Percentiles rank a stretch among this genome's conserved stretches.
These are phyloP conservation scores for Periglandula ipomoeae DNA, from an alignment of 2,329 filamentous ascomycete species.

Conservation along the genomic window DNA sequence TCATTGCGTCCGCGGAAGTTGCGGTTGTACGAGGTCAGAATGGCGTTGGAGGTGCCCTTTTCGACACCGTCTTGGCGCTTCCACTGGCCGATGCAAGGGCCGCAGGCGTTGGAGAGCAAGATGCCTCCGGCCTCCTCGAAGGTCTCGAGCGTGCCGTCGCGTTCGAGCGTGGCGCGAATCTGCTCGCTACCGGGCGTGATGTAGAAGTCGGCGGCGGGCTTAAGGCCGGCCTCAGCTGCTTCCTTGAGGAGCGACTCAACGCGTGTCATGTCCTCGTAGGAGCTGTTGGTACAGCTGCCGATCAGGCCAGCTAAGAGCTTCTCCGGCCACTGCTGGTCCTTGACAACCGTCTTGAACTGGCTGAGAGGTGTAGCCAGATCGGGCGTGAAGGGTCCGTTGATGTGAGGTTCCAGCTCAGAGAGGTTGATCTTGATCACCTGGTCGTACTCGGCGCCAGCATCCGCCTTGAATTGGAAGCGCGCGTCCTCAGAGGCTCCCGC, in stretches of 20 bases:
- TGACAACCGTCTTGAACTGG: constrained; percentile 75
- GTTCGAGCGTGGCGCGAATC: constrained; percentile 86
- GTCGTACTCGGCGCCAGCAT: constrained; percentile 79
- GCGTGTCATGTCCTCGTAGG: constrained; percentile 97
- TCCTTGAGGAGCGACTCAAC: constrained; percentile 90
- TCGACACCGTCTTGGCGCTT: constrained; percentile 74
- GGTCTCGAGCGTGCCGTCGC: constrained; percentile 77
- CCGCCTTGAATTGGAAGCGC: constrained; percentile 62
- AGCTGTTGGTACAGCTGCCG: constrained; percentile 97
- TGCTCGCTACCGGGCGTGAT: constrained; percentile 95
- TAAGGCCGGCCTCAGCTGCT: constrained; percentile 78
- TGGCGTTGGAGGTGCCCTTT: constrained; percentile 86
- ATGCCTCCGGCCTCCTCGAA: constrained; percentile 81
- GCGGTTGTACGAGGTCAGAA: constrained; percentile 95
- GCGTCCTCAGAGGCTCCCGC: constrained; percentile 33
- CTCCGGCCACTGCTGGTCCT: constrained; percentile 81
- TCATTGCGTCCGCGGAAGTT: constrained; percentile 98
- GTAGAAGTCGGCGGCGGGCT: constrained; percentile 86
- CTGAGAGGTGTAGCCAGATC: constrained; percentile 91
- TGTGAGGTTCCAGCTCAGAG: constrained; percentile 82
- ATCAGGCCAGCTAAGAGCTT: constrained; percentile 89
- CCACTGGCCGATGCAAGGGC: constrained; percentile 92
- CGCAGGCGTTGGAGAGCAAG: constrained; percentile 90
- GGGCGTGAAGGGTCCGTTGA: constrained; percentile 95
- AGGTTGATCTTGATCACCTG: constrained; percentile 85